These are phyloP conservation scores for Thelephora ganbajun DNA, from an alignment of 768 basidiomycete species.

Conservation along the genomic window DNA sequence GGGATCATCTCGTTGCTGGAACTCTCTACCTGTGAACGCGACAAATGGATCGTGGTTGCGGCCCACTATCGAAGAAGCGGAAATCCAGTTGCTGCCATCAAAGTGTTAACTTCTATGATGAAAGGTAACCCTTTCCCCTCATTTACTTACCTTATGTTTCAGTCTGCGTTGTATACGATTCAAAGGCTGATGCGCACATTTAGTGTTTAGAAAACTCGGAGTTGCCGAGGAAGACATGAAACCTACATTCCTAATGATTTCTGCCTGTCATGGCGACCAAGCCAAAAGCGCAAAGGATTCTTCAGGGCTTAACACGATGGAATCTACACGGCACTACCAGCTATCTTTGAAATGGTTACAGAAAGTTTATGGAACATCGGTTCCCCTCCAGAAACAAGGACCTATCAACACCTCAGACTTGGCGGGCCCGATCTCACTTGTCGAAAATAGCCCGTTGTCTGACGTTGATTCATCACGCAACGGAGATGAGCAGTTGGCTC, in stretches of 20 bases:
- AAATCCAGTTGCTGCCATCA: slow-evolving; percentile 29
- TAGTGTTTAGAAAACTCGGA: slow-evolving; percentile 24
- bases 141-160: no score
- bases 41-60: slow-evolving; percentile 42
- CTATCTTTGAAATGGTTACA: slow-evolving; percentile 32
- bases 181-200: background rate
- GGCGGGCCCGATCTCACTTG: background rate
- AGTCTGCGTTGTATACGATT: background rate
- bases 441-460: slow-evolving; percentile 4
- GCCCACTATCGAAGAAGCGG: slow-evolving; percentile 37
- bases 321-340: slow-evolving; percentile 22
- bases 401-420: background rate
- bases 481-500: slow-evolving; percentile 5
- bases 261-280: slow-evolving; percentile 40
- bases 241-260: slow-evolving; percentile 38
- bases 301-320: slow-evolving; percentile 12
- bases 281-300: slow-evolving; percentile 17
- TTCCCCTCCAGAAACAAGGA: background rate
- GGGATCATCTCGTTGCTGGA: slow-evolving; percentile 33
- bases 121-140: slow-evolving; percentile 23
- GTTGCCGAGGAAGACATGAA: slow-evolving; percentile 25
- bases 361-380: slow-evolving; percentile 28
- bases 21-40: slow-evolving; percentile 24
- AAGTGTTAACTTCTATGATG: slow-evolving; percentile 30
- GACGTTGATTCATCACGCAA: slow-evolving; percentile 5